Evolutionary conservation across 495 filamentous ascomycete species (phyloP).

Genomic region (Xylaria acuta): DNA sequence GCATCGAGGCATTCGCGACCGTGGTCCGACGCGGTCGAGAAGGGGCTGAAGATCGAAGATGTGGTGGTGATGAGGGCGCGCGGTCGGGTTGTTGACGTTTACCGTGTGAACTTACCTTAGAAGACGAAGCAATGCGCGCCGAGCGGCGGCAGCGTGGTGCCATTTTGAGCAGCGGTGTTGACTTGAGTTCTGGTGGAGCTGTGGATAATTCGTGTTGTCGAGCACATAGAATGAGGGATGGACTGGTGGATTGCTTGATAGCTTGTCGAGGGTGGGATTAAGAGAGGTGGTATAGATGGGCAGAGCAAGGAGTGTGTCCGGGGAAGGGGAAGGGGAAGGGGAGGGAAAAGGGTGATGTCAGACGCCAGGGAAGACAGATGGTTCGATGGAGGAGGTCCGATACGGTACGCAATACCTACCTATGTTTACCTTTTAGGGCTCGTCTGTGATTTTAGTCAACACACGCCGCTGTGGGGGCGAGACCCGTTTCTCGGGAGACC

Average conservation of each 20-base stretch:
- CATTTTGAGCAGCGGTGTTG: conserved; percentile 36
- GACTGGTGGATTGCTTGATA: not conserved
- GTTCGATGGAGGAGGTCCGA: not conserved
- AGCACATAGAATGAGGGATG: not conserved
- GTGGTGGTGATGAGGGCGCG: conserved; percentile 4
- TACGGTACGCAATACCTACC: not conserved
- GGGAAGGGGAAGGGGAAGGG: not conserved
- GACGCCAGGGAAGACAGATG: not conserved
- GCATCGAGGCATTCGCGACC: not conserved
- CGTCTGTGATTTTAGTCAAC: not conserved
- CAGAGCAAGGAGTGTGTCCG: conserved; percentile 7
- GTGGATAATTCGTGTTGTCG: not conserved
- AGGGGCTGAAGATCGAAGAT: not conserved
- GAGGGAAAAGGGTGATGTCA: not conserved
- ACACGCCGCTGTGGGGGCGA: not conserved
- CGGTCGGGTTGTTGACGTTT: conserved; percentile 17
- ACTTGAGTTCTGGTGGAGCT: conserved; percentile 12
- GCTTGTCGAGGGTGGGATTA: not conserved
- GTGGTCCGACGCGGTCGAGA: not conserved
- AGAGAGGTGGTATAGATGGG: not conserved
- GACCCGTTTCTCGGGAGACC: conserved; percentile 18
- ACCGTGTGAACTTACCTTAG: conserved; percentile 44
- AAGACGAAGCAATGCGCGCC: conserved; percentile 53
- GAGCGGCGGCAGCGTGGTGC: conserved; percentile 51
- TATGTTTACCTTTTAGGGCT: conserved; percentile 11